Percentiles rank a stretch among this genome's conserved stretches.
phyloP scores from a whole-genome alignment of 495 filamentous ascomycete genomes.

The Lophiotrema nucula region DNA sequence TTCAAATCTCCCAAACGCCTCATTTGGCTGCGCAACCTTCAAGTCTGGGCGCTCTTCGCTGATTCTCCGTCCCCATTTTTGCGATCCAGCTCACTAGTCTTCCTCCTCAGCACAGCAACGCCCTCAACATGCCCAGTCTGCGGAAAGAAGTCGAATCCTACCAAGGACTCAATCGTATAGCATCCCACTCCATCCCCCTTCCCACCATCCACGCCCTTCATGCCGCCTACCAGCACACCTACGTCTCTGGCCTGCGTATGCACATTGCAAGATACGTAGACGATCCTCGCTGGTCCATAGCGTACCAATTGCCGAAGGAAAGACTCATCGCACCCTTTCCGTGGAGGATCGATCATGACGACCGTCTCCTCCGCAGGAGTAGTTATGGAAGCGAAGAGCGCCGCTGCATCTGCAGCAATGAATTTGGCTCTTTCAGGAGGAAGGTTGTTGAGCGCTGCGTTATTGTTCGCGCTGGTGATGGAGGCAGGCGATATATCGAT shows the following conservation, averaged over 20 bases:
- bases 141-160: constrained; percentile 97
- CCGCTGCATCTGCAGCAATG: constrained; percentile 77
- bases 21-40: too few species aligned
- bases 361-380: constrained; percentile 77
- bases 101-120: constrained; percentile 67
- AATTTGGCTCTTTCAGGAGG: constrained; percentile 63
- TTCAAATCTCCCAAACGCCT: too few species aligned
- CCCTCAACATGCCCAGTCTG: constrained; percentile 97
- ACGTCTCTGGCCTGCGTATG: constrained; percentile 96
- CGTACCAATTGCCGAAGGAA: constrained; percentile 78
- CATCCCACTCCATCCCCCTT: constrained; percentile 48
- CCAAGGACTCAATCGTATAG: constrained; percentile 88
- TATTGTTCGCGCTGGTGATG: constrained; percentile 70
- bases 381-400: constrained; percentile 67
- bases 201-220: constrained; percentile 43
- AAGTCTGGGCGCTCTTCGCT: too few species aligned
- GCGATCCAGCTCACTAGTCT: too few species aligned
- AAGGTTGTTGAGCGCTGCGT: constrained; percentile 77
- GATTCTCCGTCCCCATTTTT: too few species aligned
- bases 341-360: constrained; percentile 88
- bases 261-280: constrained; percentile 97
- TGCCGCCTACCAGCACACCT: constrained; percentile 72
- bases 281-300: constrained; percentile 72
- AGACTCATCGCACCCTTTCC: constrained; percentile 86
- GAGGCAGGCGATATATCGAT: constrained; percentile 70